phyloP scores from a whole-genome alignment of 352 stramenopile genomes.

The Phytophthora parvispora region DNA sequence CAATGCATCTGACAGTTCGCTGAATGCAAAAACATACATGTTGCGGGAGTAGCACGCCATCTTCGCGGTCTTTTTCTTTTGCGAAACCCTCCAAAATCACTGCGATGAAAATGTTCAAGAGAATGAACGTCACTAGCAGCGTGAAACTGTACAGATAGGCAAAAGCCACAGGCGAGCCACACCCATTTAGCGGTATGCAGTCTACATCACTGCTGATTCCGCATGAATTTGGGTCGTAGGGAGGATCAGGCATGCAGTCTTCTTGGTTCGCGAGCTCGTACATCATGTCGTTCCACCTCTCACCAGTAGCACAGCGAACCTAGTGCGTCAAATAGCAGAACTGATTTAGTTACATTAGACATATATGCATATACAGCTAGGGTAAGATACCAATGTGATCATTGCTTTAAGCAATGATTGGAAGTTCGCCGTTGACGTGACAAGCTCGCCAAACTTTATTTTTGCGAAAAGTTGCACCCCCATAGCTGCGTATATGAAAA shows the following conservation, averaged over 20 bases:
- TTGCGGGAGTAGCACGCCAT: constrained; percentile 60
- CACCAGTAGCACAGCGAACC: constrained; percentile 92
- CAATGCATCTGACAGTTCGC: not conserved
- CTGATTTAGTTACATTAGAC: not conserved
- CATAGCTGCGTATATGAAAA: constrained; percentile 94
- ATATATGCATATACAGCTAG: not conserved
- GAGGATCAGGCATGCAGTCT: constrained; percentile 52
- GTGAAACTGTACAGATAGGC: constrained; percentile 92
- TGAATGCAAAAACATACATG: constrained; percentile 44
- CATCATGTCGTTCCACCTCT: constrained; percentile 95
- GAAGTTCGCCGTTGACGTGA: constrained; percentile 91
- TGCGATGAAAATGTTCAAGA: constrained; percentile 95
- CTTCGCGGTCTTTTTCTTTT: constrained; percentile 76
- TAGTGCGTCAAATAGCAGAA: constrained; percentile 54
- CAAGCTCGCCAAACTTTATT: constrained; percentile 68
- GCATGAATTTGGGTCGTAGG: constrained; percentile 66
- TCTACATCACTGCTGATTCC: constrained; percentile 56
- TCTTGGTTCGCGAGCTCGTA: constrained; percentile 79
- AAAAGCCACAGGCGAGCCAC: constrained; percentile 70
- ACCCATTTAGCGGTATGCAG: constrained; percentile 78
- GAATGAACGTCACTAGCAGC: constrained; percentile 89
- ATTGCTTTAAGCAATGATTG: constrained; percentile 82
- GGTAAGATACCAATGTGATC: constrained; percentile 52
- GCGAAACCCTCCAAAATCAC: constrained; percentile 94
- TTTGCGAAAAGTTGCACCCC: constrained; percentile 93